Conservation (phyloP, 176 grass and related monocot species). For the Aegilops umbellulata region DNA sequence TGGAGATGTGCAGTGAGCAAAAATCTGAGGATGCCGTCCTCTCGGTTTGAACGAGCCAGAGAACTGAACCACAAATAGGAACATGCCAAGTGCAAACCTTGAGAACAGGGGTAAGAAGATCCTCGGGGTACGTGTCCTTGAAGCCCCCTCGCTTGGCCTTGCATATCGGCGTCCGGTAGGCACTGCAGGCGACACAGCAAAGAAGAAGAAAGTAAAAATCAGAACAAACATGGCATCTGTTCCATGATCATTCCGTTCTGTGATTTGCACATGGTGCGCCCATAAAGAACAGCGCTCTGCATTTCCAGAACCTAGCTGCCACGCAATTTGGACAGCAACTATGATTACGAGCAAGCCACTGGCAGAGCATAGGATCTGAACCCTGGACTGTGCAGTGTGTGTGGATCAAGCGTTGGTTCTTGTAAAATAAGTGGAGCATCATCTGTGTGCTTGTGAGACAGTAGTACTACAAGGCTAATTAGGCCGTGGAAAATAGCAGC, state of each 20-base stretch:
- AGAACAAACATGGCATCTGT: not conserved
- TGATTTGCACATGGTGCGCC: no score
- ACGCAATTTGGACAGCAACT: not conserved
- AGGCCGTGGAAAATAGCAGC: not conserved
- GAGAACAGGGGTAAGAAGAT: conserved; percentile 82
- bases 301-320: not conserved
- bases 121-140: conserved; percentile 95
- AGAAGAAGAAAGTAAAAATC: not conserved
- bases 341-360: not conserved
- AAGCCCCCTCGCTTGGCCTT: conserved; percentile 88
- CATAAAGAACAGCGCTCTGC: not conserved
- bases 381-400: not conserved
- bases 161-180: conserved; percentile 95
- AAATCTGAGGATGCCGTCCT: not conserved
- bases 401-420: not conserved
- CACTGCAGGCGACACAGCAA: conserved; percentile 28
- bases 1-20: not conserved
- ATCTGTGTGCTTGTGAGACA: not conserved
- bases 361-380: not conserved
- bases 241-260: accelerated
- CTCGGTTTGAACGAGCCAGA: not conserved
- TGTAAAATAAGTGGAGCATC: not conserved
- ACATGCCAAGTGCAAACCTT: conserved; percentile 45
- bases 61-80: not conserved
- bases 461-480: not conserved